phyloP scores from a whole-genome alignment of 139 green algal species.

The Trebouxia sp. region DNA sequence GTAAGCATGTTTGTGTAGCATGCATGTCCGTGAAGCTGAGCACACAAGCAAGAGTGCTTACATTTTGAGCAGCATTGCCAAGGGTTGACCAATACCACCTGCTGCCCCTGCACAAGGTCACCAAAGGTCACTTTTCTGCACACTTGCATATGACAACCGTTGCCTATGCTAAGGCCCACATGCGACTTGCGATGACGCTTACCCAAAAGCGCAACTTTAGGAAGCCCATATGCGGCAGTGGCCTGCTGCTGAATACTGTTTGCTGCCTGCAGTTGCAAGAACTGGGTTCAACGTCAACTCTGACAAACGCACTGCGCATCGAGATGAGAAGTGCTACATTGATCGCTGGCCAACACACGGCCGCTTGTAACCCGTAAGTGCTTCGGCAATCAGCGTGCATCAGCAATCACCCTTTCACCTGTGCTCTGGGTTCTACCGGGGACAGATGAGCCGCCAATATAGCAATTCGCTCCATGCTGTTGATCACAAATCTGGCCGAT shows the following conservation, averaged over 20 bases:
- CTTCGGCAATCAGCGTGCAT: no score
- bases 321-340: neutral
- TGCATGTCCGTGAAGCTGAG: no score
- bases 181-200: neutral
- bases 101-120: conserved; percentile 73
- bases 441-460: no score
- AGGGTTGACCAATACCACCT: conserved; percentile 86
- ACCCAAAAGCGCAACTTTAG: neutral
- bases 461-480: no score
- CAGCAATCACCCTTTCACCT: no score
- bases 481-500: no score
- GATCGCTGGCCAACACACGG: no score
- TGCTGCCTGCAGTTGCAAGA: neutral
- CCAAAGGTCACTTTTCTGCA: no score
- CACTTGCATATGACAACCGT: no score
- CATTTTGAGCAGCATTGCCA: conserved; percentile 90
- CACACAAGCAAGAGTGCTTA: conserved; percentile 20
- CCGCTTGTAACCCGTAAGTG: no score
- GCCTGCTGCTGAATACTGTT: conserved; percentile 19
- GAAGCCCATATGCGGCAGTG: conserved; percentile 2
- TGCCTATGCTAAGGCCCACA: no score
- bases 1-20: neutral
- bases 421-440: no score
- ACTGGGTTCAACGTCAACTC: neutral
- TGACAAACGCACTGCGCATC: neutral